Evolutionary conservation across 139 green algal genomes (phyloP), one percentile per base, ranked within the genome.

Genomic region (Chlorella sp.): DNA sequence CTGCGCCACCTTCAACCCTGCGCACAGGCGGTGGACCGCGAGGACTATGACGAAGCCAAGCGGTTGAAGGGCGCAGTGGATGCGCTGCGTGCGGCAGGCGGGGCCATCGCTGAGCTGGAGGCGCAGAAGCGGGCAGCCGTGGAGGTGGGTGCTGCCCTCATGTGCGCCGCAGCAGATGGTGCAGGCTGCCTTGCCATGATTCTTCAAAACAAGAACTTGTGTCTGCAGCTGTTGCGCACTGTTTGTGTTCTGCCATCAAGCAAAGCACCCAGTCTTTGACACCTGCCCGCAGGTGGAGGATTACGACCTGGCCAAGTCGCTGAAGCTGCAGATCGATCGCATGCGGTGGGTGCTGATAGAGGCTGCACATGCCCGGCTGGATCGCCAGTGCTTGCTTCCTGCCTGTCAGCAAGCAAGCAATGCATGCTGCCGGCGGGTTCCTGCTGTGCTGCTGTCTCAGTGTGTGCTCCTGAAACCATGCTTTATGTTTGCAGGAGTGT

Each of bases 41-140:
- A 99, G 90, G 96, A 98, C 85, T 99, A 99, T 85, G 96, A 99
- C 85, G 95, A 97, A 76, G 96, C 96, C 18, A 99, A 99, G 88
- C 88, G 92, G 20, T 86, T 99, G 15, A 96, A 96, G 80, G 60
- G 30, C 28, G 83, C 32, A 30, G 85, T 92, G 20, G 89, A 93
- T 32, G 67, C 80, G 16, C 86, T 92, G 36, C 65, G 82, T 0
- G 68, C 80, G 11, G 79, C 86, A 0, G 83, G 74, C 32, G 57
- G 55, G 9, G 94, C 94, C 85, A 92, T 97, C 30, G 90, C 92
- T 25, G 88, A 94, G 85, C 90, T 98, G 38, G 94, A 97, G 81
- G 88, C 86, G 16, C 79, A 76, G 26, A 89, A 92, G 80, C 32
- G 56, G 39, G 87, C 44, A 23, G 89, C 90, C 20, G 94, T 98